Percentiles rank a stretch among this genome's conserved stretches.
Evolutionary conservation across 495 filamentous ascomycete species (phyloP).

Genomic region (Penicillium coffeae): DNA sequence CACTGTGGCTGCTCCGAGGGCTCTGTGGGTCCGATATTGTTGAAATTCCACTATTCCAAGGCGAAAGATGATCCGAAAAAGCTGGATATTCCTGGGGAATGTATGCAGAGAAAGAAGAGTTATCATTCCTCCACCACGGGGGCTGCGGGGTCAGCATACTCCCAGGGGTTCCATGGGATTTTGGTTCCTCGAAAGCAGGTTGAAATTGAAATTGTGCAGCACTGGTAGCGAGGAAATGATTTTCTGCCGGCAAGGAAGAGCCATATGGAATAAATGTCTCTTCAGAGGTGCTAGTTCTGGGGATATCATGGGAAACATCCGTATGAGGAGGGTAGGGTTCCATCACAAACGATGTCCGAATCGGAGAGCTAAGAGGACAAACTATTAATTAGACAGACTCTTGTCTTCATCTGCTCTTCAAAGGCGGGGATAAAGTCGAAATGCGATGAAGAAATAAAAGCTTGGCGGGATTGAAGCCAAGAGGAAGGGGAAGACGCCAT

Average conservation of each 20-base stretch:
- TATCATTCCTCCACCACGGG: conserved; percentile 8
- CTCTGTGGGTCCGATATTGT: conserved; percentile 22
- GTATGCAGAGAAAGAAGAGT: conserved; percentile 3
- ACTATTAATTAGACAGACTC: too few relatives aligned
- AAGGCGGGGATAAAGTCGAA: background rate
- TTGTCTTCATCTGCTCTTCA: background rate
- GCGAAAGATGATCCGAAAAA: conserved; percentile 9
- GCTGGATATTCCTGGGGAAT: conserved; percentile 4
- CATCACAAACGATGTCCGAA: conserved; percentile 13
- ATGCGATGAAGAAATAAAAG: background rate
- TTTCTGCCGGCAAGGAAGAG: conserved; percentile 9
- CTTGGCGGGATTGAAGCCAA: background rate
- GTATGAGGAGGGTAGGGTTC: conserved; percentile 16
- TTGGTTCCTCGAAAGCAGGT: conserved; percentile 7
- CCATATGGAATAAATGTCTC: conserved; percentile 13
- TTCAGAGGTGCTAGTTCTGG: conserved; percentile 1
- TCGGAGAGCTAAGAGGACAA: too few relatives aligned
- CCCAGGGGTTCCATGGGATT: background rate
- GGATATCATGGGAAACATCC: conserved; percentile 11
- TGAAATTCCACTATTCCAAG: conserved; percentile 20
- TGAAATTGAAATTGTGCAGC: conserved; percentile 12
- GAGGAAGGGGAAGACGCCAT: background rate
- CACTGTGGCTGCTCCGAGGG: conserved; percentile 13
- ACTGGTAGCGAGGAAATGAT: conserved; percentile 10
- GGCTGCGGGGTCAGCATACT: background rate